Evolutionary conservation across 805 yeast genomes (phyloP).

Genomic region (Scheffersomyces ergatensis): DNA sequence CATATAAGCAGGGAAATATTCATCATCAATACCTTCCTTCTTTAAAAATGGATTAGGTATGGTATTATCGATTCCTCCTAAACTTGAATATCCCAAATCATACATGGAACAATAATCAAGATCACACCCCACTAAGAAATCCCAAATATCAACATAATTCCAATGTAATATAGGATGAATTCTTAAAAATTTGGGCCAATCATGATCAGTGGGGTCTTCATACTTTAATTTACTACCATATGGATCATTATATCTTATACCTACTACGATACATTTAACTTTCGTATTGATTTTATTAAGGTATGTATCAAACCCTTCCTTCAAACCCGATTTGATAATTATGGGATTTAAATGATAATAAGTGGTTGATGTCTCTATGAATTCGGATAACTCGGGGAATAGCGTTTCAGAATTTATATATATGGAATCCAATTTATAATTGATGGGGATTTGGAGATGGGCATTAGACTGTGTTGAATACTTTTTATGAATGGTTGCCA

Average conservation of each 20-base stretch:
- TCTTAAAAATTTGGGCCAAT: constrained; percentile 87
- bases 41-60: constrained; percentile 60
- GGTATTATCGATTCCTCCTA: constrained; percentile 79
- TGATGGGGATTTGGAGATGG: constrained; percentile 13
- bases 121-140: constrained; percentile 58
- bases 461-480: constrained; percentile 10
- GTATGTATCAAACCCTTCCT: constrained; percentile 67
- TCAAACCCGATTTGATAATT: constrained; percentile 49
- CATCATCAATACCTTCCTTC: constrained; percentile 13
- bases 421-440: constrained; percentile 53
- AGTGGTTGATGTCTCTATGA: constrained; percentile 54
- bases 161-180: constrained; percentile 89
- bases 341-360: constrained; percentile 54
- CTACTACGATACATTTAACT: constrained; percentile 78
- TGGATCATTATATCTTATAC: constrained; percentile 87
- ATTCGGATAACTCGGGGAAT: constrained; percentile 67
- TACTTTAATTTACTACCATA: constrained; percentile 58
- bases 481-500: constrained; percentile 49
- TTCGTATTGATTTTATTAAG: constrained; percentile 45
- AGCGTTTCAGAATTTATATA: constrained; percentile 74
- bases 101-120: constrained; percentile 74
- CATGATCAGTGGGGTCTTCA: constrained; percentile 76
- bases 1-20: constrained; percentile 53
- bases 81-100: constrained; percentile 81
- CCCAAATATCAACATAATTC: constrained; percentile 85